Evolutionary conservation across 2,329 filamentous ascomycete genomes (phyloP).

Genomic region (Leptoxyphium fumago): DNA sequence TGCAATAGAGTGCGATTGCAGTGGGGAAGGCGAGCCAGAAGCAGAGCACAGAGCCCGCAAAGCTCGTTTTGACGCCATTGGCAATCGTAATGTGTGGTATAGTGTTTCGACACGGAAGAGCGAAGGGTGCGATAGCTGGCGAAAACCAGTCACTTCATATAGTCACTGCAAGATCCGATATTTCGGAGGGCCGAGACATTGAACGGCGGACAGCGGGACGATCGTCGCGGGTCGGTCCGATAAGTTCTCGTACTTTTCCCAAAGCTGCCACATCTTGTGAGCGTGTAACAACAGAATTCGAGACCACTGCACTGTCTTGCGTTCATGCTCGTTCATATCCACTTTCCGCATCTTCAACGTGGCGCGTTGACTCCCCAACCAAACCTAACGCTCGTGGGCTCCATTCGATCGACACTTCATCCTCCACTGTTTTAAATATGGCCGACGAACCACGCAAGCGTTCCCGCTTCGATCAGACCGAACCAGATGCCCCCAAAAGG

Average conservation of each 20-base stretch:
- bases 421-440: slow-evolving; percentile 35
- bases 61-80: slow-evolving; percentile 22
- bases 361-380: too few relatives aligned
- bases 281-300: too few relatives aligned
- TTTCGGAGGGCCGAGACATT: background rate
- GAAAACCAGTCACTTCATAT: background rate
- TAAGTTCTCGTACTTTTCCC: too few relatives aligned
- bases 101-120: slow-evolving; percentile 1
- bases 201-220: too few relatives aligned
- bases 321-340: too few relatives aligned
- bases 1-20: background rate
- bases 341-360: slow-evolving; percentile 1
- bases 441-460: slow-evolving; percentile 72
- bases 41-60: slow-evolving; percentile 11
- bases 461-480: slow-evolving; percentile 87
- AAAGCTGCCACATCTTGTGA: too few relatives aligned
- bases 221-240: too few relatives aligned
- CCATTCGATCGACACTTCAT: too few relatives aligned
- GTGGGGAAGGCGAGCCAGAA: background rate
- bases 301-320: too few relatives aligned
- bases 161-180: background rate
- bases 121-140: too few relatives aligned
- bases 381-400: too few relatives aligned
- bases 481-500: slow-evolving; percentile 50
- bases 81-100: background rate